Percentiles rank a stretch among this genome's conserved stretches.
phyloP scores from a whole-genome alignment of 176 grass and related monocot genomes.

The Elymus sibiricus region DNA sequence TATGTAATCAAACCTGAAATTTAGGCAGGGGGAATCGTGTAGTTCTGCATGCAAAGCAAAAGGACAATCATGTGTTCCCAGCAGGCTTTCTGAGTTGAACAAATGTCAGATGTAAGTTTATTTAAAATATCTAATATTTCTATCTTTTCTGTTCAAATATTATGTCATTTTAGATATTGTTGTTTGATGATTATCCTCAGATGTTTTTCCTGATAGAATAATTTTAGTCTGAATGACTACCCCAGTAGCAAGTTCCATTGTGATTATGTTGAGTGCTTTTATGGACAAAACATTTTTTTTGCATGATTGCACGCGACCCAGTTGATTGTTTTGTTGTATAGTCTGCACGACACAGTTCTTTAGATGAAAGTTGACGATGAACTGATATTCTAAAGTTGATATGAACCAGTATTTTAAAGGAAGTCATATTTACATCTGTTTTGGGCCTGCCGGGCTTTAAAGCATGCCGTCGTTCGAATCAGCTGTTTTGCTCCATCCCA shows the following conservation, averaged over 20 bases:
- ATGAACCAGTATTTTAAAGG: neutral
- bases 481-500: neutral
- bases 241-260: neutral
- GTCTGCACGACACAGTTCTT: neutral
- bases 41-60: conserved; percentile 59
- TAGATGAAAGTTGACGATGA: neutral
- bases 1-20: conserved; percentile 33
- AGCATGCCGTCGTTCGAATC: neutral
- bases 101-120: conserved; percentile 86
- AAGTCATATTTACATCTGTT: neutral
- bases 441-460: neutral
- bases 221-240: neutral
- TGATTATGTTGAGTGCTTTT: neutral
- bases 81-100: conserved; percentile 67
- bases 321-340: conserved; percentile 6
- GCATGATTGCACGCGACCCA: neutral
- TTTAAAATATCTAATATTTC: neutral
- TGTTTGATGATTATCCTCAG: conserved; percentile 17
- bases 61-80: conserved; percentile 85
- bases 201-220: neutral
- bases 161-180: neutral
- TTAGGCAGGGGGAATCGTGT: conserved; percentile 76
- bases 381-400: neutral
- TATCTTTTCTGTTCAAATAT: neutral
- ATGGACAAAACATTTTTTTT: neutral